These are phyloP conservation scores for Stenocarpella maydis DNA, from an alignment of 2,329 filamentous ascomycete species.

Conservation along the genomic window DNA sequence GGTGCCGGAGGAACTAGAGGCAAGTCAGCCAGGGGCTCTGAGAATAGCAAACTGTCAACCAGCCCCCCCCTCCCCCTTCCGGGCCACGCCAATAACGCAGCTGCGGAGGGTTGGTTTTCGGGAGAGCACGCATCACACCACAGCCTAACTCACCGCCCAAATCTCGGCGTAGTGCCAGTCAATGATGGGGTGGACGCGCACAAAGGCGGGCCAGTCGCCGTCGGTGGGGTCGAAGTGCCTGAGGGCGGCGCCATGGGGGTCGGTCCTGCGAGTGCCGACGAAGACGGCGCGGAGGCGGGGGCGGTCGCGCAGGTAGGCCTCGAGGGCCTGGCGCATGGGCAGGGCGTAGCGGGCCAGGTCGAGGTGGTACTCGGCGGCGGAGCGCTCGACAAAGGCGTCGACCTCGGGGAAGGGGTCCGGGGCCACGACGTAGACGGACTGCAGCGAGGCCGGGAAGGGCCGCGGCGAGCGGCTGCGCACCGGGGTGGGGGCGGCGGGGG, in stretches of 20 bases:
- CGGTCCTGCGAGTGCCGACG: slow-evolving; percentile 87
- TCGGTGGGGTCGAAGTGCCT: slow-evolving; percentile 89
- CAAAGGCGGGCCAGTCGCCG: slow-evolving; percentile 87
- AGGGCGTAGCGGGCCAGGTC: slow-evolving; percentile 76
- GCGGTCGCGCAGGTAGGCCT: slow-evolving; percentile 74
- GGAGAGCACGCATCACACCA: background rate
- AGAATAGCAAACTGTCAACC: too few species aligned
- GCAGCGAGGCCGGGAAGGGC: slow-evolving; percentile 60
- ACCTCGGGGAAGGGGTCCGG: slow-evolving; percentile 85
- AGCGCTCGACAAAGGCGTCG: slow-evolving; percentile 79
- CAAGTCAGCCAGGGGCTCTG: too few species aligned
- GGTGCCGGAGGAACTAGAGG: slow-evolving; percentile 76
- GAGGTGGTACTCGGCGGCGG: slow-evolving; percentile 75
- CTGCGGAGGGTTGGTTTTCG: background rate
- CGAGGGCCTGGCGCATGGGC: slow-evolving; percentile 84
- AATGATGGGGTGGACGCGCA: slow-evolving; percentile 93
- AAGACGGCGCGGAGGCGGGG: slow-evolving; percentile 79
- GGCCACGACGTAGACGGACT: slow-evolving; percentile 89
- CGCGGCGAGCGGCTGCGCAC: slow-evolving; percentile 34
- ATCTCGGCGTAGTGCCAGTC: slow-evolving; percentile 98
- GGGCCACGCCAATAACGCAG: background rate
- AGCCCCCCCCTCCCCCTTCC: background rate
- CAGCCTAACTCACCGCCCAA: slow-evolving; percentile 77
- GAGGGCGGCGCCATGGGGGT: slow-evolving; percentile 84
- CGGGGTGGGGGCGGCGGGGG: slow-evolving; percentile 32